Evolutionary conservation across 257 asterid species (phyloP).

Genomic region (Verbascum thapsus): DNA sequence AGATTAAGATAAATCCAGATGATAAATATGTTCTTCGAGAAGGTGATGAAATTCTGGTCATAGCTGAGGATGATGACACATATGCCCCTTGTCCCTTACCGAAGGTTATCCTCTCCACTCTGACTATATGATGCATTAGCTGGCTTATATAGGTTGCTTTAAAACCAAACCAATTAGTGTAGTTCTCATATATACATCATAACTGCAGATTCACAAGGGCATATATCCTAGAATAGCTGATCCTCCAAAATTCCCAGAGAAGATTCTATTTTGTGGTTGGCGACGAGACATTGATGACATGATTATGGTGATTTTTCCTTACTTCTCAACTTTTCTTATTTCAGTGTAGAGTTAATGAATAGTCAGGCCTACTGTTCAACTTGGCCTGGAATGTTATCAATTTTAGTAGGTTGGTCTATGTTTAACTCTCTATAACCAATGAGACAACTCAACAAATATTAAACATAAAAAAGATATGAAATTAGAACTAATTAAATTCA

Average conservation of each 20-base stretch:
- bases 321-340: background rate
- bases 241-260: conserved; percentile 94
- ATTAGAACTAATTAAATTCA: background rate
- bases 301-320: conserved; percentile 68
- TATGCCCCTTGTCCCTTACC: conserved; percentile 87
- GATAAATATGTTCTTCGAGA: conserved; percentile 75
- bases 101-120: conserved; percentile 56
- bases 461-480: background rate
- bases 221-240: conserved; percentile 63
- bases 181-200: conserved; percentile 31
- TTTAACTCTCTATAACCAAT: background rate
- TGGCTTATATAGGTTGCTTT: conserved; percentile 17
- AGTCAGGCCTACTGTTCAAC: background rate
- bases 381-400: background rate
- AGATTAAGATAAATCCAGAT: conserved; percentile 85
- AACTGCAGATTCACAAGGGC: conserved; percentile 65
- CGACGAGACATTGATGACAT: conserved; percentile 96
- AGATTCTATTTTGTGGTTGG: conserved; percentile 94
- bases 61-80: conserved; percentile 99
- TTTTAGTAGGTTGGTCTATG: background rate
- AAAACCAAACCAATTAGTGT: conserved; percentile 4
- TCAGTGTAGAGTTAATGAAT: background rate
- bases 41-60: conserved; percentile 94
- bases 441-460: background rate
- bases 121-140: conserved; percentile 28